These are phyloP conservation scores for Luzula sylvatica DNA, from an alignment of 176 grass and related monocot species.

Conservation along the genomic window DNA sequence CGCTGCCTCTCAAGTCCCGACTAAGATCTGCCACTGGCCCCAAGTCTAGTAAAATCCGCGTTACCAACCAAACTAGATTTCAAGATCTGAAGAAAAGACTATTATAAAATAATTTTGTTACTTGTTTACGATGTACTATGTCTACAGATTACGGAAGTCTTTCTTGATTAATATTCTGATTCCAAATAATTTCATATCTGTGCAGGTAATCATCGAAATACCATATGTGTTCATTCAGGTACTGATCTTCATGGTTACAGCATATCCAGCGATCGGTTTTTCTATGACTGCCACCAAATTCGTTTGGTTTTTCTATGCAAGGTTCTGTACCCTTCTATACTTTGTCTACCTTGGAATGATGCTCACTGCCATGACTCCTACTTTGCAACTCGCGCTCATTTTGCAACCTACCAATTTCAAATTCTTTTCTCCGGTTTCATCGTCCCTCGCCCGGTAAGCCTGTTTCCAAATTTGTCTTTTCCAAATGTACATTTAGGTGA, in stretches of 20 bases:
- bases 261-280: conserved; percentile 47
- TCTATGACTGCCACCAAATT: conserved; percentile 24
- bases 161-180: too few species aligned
- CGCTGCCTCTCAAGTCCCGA: too few species aligned
- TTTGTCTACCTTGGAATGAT: conserved; percentile 57
- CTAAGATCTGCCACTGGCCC: too few species aligned
- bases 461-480: too few species aligned
- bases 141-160: not conserved
- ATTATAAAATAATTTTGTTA: too few species aligned
- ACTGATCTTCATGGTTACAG: conserved; percentile 32
- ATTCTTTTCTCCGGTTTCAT: conserved; percentile 47
- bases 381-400: conserved; percentile 45
- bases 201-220: conserved; percentile 38
- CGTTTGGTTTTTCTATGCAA: conserved; percentile 21
- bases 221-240: conserved; percentile 39
- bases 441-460: conserved; percentile 44
- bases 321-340: conserved; percentile 28
- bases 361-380: conserved; percentile 46
- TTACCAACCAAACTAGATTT: too few species aligned
- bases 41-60: too few species aligned
- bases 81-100: too few species aligned
- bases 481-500: too few species aligned
- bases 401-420: conserved; percentile 36
- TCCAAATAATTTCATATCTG: not conserved
- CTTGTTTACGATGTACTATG: too few species aligned